Base-by-base conservation (phyloP, 2,329 filamentous ascomycete species). In the Raffaelea albimanens region DNA sequence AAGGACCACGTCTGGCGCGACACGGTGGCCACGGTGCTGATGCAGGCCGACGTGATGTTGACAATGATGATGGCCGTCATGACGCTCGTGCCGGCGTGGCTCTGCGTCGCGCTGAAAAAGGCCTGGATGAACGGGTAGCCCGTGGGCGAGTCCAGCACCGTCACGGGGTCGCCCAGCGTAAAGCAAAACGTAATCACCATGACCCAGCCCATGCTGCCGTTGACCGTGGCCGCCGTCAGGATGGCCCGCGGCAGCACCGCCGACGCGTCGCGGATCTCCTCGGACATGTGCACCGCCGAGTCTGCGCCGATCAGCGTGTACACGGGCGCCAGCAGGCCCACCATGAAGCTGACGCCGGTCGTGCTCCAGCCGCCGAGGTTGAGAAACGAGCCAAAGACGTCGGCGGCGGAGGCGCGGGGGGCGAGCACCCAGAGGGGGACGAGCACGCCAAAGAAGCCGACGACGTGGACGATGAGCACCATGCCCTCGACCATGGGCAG, bases 61-160 rank as follows among this genome's bases (percentile, higher is more conserved):
- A 76, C 58, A 3, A 76, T 64, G 3, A 78, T 59, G 19, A 79
- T 66, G 4, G 65, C 58, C 0, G 68, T 65, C 69, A 78, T 76
- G 20, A 70, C 66, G 2, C 69, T 68, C 0, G 74, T 69, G 0
- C 69, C 75, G 2, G 66, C 67, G 2, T 66, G 58, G 19, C 68
- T 72, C 2, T 67, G 61, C 2, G 75, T 73, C 2, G 69, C 70
- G 34, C 75, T 67, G 52, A 66, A 67, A 49, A 80, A 80, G 19
- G 81, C 69, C 45, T 78, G 67, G 56, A 83, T 80, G 52, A 80
- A 79, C 0, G 80, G 77, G 43, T 75, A 78, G 1, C 68, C 69
- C 0, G 74, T 76, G 0, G 65, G 64, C 0, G 67, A 68, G 18
- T 50, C 43, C 46, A 58, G 34, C 14, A 55, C 45, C 25, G 38